Base-by-base conservation (phyloP, 345 rosid genomes). In the Euclidium syriacum region DNA sequence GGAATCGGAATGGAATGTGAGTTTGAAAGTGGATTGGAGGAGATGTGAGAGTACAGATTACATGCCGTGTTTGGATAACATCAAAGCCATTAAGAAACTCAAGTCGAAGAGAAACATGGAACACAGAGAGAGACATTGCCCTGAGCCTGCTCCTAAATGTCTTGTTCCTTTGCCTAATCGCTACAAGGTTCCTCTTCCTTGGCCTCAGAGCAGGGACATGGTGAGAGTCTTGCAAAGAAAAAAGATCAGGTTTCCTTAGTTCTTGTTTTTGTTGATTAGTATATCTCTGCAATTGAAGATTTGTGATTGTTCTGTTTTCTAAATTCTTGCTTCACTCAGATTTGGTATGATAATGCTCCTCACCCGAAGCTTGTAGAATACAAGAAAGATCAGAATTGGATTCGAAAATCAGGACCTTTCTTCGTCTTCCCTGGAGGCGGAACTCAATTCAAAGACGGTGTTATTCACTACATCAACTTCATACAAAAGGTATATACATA, bases 191-290 rank as follows among this genome's bases (percentile, higher is more conserved):
- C 85, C 95, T 30, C 74, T 89, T 73, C 84, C 75, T 53, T 87
- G 97, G 97, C 98, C 96, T 27, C 78, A 84, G 68, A 92, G 97
- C 80, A 85, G 90, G 79, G 96, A 89, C 76, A 89, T 92, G 98
- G 99, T 94, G 86, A 94, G 80, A 62, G 87, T 52, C 39, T 53
- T 11, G 29, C 29, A 16, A n/a, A 11, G 12, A 17, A 4, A n/a
- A 2, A 33, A 35, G 34, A 16, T 4, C n/a, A 57, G 10, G 61
- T 52, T 53, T 40, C 25, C 39, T 53, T 65, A 17, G 43, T 65
- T 65, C 51, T 65, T 40, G 60, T 34, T 19, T n/a, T 32, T 34
- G 11, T 11, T 25, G 34, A 16, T 53, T 34, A 23, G 20, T 5
- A 23, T 12, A 22, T 7, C 18, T 19, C 8, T 59, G 33, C 4